phyloP scores from a whole-genome alignment of 768 basidiomycete genomes.

The Boletus rubroflammeus region DNA sequence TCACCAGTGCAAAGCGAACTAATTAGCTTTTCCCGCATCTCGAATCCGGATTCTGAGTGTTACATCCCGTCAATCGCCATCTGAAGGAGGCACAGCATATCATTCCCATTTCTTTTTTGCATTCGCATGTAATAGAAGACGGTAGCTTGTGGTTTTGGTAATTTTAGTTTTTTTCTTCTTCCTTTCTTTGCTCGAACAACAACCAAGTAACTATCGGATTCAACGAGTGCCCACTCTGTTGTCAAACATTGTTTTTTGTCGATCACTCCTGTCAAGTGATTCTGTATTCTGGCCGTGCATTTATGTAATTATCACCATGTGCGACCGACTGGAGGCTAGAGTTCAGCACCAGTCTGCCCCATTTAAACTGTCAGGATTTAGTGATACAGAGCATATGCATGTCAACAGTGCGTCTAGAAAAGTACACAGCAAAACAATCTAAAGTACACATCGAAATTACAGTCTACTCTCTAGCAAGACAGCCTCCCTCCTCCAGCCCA shows the following conservation, averaged over 20 bases:
- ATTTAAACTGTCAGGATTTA: not conserved
- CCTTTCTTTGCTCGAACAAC: constrained; percentile 6
- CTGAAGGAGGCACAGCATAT: constrained; percentile 68
- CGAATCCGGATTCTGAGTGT: constrained; percentile 16
- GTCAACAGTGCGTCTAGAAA: not conserved
- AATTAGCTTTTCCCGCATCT: constrained; percentile 25
- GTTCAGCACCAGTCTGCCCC: not conserved
- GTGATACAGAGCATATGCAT: not conserved
- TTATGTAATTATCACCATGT: not conserved
- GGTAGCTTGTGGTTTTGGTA: constrained; percentile 30
- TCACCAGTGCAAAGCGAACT: constrained; percentile 51
- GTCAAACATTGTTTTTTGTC: constrained; percentile 1
- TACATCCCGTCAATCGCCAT: constrained; percentile 43
- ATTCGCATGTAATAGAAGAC: constrained; percentile 59
- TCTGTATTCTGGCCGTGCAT: constrained; percentile 4
- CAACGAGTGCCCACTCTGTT: constrained; percentile 2
- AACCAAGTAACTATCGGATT: constrained; percentile 12
- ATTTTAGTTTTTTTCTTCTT: constrained; percentile 15
- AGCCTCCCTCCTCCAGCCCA: constrained; percentile 59
- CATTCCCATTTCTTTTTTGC: constrained; percentile 36
- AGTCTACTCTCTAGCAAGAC: constrained; percentile 53
- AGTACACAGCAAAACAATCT: not conserved
- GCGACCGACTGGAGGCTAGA: not conserved
- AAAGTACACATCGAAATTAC: constrained; percentile 20
- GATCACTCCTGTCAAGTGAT: constrained; percentile 10